These are phyloP conservation scores for Aciculoconidium aculeatum DNA, from an alignment of 805 yeast species.

Conservation along the genomic window DNA sequence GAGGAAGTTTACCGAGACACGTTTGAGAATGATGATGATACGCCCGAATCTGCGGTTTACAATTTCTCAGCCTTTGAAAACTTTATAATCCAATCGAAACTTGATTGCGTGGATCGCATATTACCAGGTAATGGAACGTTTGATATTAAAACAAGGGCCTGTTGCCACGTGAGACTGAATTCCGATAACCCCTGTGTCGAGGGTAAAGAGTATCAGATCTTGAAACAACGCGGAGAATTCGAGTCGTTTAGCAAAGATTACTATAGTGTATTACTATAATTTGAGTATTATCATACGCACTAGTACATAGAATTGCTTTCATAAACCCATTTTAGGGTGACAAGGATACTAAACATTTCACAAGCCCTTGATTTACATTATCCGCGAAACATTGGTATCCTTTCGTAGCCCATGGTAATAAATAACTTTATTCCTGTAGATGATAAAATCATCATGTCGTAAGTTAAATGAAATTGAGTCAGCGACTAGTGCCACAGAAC, in stretches of 20 bases:
- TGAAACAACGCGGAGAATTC: conserved; percentile 52
- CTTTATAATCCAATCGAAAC: conserved; percentile 82
- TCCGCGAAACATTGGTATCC: too few species aligned
- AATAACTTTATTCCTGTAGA: too few species aligned
- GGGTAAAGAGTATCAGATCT: conserved; percentile 63
- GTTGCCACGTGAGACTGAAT: conserved; percentile 78
- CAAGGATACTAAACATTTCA: too few species aligned
- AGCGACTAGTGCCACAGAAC: too few species aligned
- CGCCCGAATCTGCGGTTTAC: conserved; percentile 42
- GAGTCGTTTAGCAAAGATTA: conserved; percentile 89
- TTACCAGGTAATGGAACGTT: conserved; percentile 90
- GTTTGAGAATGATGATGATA: conserved; percentile 12
- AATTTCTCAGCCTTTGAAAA: conserved; percentile 67
- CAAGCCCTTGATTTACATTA: too few species aligned
- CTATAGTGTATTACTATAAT: too few species aligned
- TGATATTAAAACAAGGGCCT: conserved; percentile 90
- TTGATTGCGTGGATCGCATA: conserved; percentile 72
- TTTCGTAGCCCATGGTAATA: too few species aligned
- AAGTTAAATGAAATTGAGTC: too few species aligned
- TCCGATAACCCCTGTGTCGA: conserved; percentile 49
- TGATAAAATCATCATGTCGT: too few species aligned
- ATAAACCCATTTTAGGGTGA: too few species aligned
- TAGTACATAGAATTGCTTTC: too few species aligned
- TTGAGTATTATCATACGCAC: too few species aligned
- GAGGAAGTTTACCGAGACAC: conserved; percentile 41